Conservation (phyloP, 1,284 basidiomycete species). For the Athelia sp. region DNA sequence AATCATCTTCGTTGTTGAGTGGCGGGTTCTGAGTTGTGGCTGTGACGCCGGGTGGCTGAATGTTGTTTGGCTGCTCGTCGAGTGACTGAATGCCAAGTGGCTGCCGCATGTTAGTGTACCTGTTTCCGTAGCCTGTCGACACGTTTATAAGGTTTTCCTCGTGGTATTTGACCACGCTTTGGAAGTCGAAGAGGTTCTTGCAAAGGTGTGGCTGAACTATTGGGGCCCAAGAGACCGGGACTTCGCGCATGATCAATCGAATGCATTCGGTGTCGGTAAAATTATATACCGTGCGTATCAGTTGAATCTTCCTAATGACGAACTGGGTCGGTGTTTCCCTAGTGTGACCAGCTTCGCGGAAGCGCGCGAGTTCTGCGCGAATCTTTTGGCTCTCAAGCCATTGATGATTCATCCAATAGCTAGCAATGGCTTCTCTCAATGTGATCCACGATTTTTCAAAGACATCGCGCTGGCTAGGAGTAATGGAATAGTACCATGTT, state of each 20-base stretch:
- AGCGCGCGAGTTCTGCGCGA: too few species aligned
- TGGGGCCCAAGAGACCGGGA: constrained; percentile 12
- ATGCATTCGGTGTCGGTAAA: constrained; percentile 18
- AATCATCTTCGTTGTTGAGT: too few species aligned
- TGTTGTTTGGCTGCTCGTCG: too few species aligned
- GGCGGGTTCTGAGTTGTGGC: too few species aligned
- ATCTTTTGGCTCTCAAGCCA: not conserved
- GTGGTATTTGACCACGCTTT: not conserved
- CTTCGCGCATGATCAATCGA: constrained; percentile 23
- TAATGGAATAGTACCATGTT: not conserved
- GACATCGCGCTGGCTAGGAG: not conserved
- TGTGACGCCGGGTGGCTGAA: too few species aligned
- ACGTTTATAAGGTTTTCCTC: not conserved
- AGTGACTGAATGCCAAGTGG: too few species aligned
- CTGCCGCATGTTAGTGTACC: too few species aligned
- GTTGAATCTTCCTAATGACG: not conserved
- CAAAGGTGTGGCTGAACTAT: constrained; percentile 10
- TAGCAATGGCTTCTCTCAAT: not conserved
- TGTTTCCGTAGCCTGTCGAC: constrained; percentile 4
- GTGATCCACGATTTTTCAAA: not conserved
- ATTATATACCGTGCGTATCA: not conserved
- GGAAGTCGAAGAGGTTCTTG: constrained; percentile 7
- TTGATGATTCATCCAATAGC: not conserved
- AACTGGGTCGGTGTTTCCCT: not conserved
- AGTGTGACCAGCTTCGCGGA: not conserved